These are phyloP conservation scores for Komagataella pastoris DNA, from an alignment of 805 yeast species.

Conservation along the genomic window DNA sequence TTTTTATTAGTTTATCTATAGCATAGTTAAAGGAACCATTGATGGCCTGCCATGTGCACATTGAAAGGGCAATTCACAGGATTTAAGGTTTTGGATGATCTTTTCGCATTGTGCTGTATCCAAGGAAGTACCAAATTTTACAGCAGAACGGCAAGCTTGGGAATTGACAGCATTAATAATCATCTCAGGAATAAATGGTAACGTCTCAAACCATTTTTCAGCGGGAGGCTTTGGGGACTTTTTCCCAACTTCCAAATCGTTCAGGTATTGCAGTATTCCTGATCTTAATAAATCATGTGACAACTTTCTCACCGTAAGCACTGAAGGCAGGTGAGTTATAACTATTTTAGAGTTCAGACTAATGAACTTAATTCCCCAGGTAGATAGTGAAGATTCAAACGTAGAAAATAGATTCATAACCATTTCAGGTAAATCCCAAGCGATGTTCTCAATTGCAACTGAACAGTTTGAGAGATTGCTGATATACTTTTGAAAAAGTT, in stretches of 20 bases:
- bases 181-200: conserved; percentile 34
- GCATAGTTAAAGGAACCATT: conserved; percentile 31
- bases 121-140: conserved; percentile 57
- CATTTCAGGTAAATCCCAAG: conserved; percentile 11
- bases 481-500: conserved; percentile 24
- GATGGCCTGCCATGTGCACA: conserved; percentile 88
- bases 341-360: background rate
- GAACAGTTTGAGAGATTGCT: conserved; percentile 6
- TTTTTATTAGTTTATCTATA: background rate
- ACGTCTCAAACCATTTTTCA: conserved; percentile 22
- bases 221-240: conserved; percentile 10
- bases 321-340: background rate
- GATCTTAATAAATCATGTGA: conserved; percentile 18
- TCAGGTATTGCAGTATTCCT: conserved; percentile 27
- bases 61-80: conserved; percentile 51
- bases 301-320: background rate
- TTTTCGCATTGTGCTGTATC: conserved; percentile 25
- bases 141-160: conserved; percentile 54
- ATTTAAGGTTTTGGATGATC: conserved; percentile 26
- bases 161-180: conserved; percentile 38
- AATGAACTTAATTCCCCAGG: conserved; percentile 30
- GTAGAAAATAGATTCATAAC: conserved; percentile 20
- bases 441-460: conserved; percentile 5
- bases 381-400: conserved; percentile 15
- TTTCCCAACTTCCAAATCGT: conserved; percentile 23